These are phyloP conservation scores for Hypomyces perniciosus DNA, from an alignment of 2,329 filamentous ascomycete genomes.

Conservation along the genomic window DNA sequence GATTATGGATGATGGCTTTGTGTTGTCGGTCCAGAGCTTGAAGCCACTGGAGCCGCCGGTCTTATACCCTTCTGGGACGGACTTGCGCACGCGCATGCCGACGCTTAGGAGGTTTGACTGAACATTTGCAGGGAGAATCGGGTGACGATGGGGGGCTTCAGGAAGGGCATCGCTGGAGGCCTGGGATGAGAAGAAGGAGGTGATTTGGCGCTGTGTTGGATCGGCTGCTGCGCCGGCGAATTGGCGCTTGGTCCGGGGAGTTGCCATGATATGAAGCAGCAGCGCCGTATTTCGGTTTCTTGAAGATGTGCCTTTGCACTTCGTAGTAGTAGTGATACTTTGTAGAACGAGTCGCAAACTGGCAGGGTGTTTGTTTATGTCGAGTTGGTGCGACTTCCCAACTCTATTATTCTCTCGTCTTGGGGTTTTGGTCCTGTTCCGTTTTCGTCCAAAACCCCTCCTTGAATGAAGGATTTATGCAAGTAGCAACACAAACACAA, in stretches of 20 bases:
- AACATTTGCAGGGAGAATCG: constrained; percentile 55
- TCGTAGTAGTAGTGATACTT: not conserved
- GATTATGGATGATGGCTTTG: not conserved
- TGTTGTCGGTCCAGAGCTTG: constrained; percentile 42
- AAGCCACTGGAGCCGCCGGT: constrained; percentile 50
- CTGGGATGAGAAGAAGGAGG: constrained; percentile 51
- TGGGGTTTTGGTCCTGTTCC: not conserved
- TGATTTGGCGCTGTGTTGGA: constrained; percentile 56
- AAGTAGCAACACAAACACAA: not conserved
- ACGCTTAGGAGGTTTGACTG: constrained; percentile 84
- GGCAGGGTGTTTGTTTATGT: not conserved
- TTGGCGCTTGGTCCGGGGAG: constrained; percentile 52
- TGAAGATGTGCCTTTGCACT: not conserved
- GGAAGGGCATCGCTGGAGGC: constrained; percentile 30
- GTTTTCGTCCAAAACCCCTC: not conserved
- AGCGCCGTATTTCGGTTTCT: not conserved
- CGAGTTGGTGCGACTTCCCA: not conserved
- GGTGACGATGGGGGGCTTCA: constrained; percentile 28
- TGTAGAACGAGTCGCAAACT: not conserved
- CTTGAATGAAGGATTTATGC: no score
- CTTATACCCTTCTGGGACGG: constrained; percentile 90
- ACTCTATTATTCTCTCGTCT: not conserved
- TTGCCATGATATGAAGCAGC: constrained; percentile 39
- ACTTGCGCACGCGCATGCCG: constrained; percentile 91
- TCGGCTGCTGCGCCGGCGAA: constrained; percentile 56